Conservation (phyloP, 768 basidiomycete genomes). For the Megacollybia marginata region DNA sequence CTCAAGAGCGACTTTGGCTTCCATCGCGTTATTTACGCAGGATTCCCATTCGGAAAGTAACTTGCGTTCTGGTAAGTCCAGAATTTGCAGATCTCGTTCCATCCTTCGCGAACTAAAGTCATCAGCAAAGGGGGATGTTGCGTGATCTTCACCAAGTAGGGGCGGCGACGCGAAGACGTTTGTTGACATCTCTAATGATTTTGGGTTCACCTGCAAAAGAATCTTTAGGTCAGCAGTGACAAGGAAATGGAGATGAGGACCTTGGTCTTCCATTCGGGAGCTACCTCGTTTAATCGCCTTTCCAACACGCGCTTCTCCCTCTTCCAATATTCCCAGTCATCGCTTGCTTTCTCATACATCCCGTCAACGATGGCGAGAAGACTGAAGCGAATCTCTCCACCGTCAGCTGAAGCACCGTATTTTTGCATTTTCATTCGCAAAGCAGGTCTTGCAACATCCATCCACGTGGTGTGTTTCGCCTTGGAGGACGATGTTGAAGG, state of each 20-base stretch:
- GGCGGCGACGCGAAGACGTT: constrained; percentile 22
- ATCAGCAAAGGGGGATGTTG: constrained; percentile 22
- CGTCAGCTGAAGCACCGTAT: constrained; percentile 37
- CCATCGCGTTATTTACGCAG: constrained; percentile 33
- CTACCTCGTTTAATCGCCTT: constrained; percentile 25
- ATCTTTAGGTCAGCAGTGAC: not conserved
- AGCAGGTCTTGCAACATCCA: constrained; percentile 54
- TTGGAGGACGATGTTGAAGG: constrained; percentile 3
- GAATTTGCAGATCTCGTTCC: constrained; percentile 32
- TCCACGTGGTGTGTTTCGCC: constrained; percentile 28
- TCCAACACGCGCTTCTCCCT: constrained; percentile 39
- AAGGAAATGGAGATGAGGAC: not conserved
- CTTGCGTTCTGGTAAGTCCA: constrained; percentile 32
- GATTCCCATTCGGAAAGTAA: constrained; percentile 38
- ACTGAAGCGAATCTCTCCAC: constrained; percentile 47
- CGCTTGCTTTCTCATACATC: constrained; percentile 36
- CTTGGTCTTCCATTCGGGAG: not conserved
- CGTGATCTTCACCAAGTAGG: constrained; percentile 8
- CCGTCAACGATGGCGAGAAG: constrained; percentile 56
- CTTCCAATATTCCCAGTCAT: constrained; percentile 46
- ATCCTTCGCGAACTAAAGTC: constrained; percentile 41
- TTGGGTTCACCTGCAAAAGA: constrained; percentile 31
- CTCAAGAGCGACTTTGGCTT: constrained; percentile 33
- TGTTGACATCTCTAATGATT: constrained; percentile 20
- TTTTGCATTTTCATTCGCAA: constrained; percentile 56